Evolutionary conservation across 2,329 filamentous ascomycete genomes (phyloP), one percentile per base, ranked within the genome.

Genomic region (Aureobasidium namibiae): DNA sequence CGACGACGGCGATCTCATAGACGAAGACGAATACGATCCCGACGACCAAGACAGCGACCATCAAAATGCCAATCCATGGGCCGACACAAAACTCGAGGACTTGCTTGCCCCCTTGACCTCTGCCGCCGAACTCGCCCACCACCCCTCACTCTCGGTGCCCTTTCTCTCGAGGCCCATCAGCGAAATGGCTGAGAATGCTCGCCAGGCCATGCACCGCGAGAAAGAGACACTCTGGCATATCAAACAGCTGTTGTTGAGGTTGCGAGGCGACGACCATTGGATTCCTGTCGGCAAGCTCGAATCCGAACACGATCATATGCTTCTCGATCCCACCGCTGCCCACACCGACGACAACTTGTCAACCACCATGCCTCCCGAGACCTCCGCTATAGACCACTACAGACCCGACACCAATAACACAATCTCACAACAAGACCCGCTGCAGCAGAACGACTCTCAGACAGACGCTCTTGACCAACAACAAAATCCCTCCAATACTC

Each of bases 101-200:
- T 78, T 92, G 16, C 82, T 94, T 59, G 86, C 86, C 21, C 90
- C 90, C 13, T 76, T 94, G 58, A 90, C 87, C 18, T 79, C 87
- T 34, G 83, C 88, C 52, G 87, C 87, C 70, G 88, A 92, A 61
- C 78, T 95, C 16, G 82, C 88, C 14, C 80, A 80, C 59, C 89
- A 94, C 69, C 86, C 88, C 54, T 87, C 87, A 24, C 77, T 92
- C 41, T 89, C 87, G 61, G 80, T 84, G 65, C 85, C 89, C 0
- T 94, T 90, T 69, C 86, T 80, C 14, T 89, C 87, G 52, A 85
- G 83, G 64, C 88, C 87, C 11, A 79, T 94, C 18, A 85, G 83
- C 52, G 82, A 89, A 63, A 80, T 95, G 59, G 83, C 86, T 18
- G 78, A 79, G 45, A 85, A 92, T 72, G 86, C 84, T 58, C 81